phyloP scores from a whole-genome alignment of 2,329 filamentous ascomycete species.

The Aspergillus luchuensis region DNA sequence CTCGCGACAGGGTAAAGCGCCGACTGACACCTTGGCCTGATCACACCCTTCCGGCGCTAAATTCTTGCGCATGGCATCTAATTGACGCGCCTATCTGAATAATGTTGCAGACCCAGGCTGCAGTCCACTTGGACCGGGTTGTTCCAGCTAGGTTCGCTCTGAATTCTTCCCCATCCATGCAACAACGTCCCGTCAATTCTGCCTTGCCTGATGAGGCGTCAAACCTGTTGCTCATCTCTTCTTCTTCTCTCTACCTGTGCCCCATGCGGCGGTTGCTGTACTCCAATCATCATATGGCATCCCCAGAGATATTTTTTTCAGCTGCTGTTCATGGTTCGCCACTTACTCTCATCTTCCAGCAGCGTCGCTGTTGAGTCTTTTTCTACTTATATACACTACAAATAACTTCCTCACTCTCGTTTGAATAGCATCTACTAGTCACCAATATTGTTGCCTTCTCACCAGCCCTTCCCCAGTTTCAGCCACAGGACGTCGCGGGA shows the following conservation, averaged over 20 bases:
- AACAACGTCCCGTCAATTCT: slow-evolving; percentile 32
- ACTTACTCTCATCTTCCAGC: slow-evolving; percentile 22
- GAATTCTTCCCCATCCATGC: slow-evolving; percentile 29
- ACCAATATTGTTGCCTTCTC: not conserved
- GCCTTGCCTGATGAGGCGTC: slow-evolving; percentile 39
- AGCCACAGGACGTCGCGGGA: not conserved
- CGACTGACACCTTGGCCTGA: slow-evolving; percentile 27
- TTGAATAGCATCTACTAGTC: not conserved
- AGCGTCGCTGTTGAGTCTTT: slow-evolving; percentile 27
- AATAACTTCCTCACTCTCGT: slow-evolving; percentile 12
- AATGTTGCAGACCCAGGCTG: slow-evolving; percentile 30
- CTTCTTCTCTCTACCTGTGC: slow-evolving; percentile 21
- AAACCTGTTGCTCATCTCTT: slow-evolving; percentile 28
- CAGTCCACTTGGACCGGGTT: slow-evolving; percentile 30
- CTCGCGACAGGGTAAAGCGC: slow-evolving; percentile 10
- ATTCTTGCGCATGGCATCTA: slow-evolving; percentile 25
- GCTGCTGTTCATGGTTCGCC: slow-evolving; percentile 32
- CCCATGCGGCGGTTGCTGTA: slow-evolving; percentile 28
- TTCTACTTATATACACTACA: slow-evolving; percentile 30
- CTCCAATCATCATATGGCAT: slow-evolving; percentile 32
- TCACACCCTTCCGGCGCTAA: slow-evolving; percentile 36
- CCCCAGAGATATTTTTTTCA: slow-evolving; percentile 27
- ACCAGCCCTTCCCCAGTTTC: not conserved
- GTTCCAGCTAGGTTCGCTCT: slow-evolving; percentile 21
- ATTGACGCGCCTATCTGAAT: slow-evolving; percentile 28